Base-by-base conservation (phyloP, 2,329 filamentous ascomycete species). In the Fusarium decemcellulare region DNA sequence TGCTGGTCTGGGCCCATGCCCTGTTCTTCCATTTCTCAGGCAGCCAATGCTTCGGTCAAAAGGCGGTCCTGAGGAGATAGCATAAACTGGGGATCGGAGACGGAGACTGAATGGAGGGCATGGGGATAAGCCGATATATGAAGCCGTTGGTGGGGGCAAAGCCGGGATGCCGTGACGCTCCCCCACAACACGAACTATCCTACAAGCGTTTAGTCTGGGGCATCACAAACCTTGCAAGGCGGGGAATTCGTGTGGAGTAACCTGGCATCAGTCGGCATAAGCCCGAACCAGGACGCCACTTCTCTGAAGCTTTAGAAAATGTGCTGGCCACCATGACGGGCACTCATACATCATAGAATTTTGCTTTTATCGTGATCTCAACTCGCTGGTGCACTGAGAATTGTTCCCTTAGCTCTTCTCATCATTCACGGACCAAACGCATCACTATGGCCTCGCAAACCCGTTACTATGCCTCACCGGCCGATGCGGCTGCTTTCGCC, bases 401-500 rank as follows among this genome's bases (percentile, higher is more conserved):
- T 46, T 10, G 7, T 46, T 11, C 11, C 27, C 27, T n/a, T 29
- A 30, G 43, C 43, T 29, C 16, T 46, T 46, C 23, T 30, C 48
- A 52, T 11, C 34, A 39, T 36, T 18, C 32, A 29, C 6, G 30
- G 8, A 11, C 18, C 23, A 14, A 14, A 40, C 8, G 23, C 43
- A 46, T 32, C 56, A 37, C 43, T 8, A 63, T 63, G 61, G 56
- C 56, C 10, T 60, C 61, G 8, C 50, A 52, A 16, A 52, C 50
- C 18, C 50, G 50, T 4, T 47, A 50, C 30, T 64, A 64, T 15
- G 61, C 56, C 7, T 56, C 48, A 8, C 61, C 46, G 4, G 40
- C 50, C 18, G 57, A 64, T 15, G 61, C 61, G 6, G 40, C 51
- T 4, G 51, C 30, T 10, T 64, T 64, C 27, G 61, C 61, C 12